A percentile compares a stretch with the other conserved stretches of the same genome.
phyloP scores from a whole-genome alignment of 2,329 filamentous ascomycete genomes.

The Stachybotrys elegans region DNA sequence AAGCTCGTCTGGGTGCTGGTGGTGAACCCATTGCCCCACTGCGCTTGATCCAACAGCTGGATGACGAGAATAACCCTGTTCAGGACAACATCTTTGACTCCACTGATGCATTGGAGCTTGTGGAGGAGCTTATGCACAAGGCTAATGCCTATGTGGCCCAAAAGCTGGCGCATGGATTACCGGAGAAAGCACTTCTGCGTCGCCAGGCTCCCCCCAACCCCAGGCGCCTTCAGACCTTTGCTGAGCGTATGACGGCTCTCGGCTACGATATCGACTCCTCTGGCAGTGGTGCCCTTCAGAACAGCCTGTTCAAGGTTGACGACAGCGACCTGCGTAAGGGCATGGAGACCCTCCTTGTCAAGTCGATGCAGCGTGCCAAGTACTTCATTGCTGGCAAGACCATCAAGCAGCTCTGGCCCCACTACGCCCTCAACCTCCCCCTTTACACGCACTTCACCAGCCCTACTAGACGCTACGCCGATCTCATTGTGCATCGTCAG shows the following conservation, averaged over 20 bases:
- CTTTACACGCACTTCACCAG: constrained; percentile 97
- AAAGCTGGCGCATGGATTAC: constrained; percentile 71
- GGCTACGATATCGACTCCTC: constrained; percentile 85
- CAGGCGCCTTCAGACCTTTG: constrained; percentile 83
- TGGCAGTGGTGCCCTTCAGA: constrained; percentile 87
- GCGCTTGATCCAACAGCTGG: constrained; percentile 85
- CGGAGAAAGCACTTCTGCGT: constrained; percentile 88
- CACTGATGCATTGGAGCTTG: constrained; percentile 81
- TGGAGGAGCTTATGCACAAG: constrained; percentile 93
- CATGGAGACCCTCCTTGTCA: constrained; percentile 93
- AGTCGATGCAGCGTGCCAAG: constrained; percentile 94
- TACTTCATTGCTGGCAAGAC: constrained; percentile 86
- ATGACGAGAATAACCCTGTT: constrained; percentile 96
- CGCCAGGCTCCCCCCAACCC: constrained; percentile 81
- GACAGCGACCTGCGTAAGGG: constrained; percentile 89
- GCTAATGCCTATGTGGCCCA: constrained; percentile 86
- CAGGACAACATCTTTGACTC: constrained; percentile 96
- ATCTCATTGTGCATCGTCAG: constrained; percentile 93
- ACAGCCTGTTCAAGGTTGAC: constrained; percentile 89
- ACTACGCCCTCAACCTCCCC: constrained; percentile 89
- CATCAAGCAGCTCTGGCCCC: constrained; percentile 70
- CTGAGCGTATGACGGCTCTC: constrained; percentile 86
- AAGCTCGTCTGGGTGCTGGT: constrained; percentile 76
- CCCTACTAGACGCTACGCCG: constrained; percentile 89
- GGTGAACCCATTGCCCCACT: constrained; percentile 77